Evolutionary conservation across 495 filamentous ascomycete genomes (phyloP).

Genomic region (Tuber umbilicatum): DNA sequence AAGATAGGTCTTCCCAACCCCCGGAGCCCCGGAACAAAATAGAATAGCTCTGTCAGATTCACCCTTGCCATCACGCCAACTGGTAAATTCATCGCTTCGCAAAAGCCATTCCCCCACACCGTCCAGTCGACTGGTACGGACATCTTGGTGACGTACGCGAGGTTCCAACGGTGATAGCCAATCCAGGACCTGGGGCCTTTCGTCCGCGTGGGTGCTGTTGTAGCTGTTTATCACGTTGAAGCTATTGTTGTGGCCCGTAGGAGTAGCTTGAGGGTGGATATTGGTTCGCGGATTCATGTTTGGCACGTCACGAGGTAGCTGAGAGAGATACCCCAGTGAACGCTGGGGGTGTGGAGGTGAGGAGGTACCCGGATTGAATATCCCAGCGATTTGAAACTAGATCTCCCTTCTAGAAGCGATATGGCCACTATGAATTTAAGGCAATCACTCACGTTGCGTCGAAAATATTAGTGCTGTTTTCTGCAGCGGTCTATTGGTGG

Average conservation of each 20-base stretch:
- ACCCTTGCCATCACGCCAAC: neutral
- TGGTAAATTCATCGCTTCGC: neutral
- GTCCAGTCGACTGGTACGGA: neutral
- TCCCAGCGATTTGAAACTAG: neutral
- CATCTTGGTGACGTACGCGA: neutral
- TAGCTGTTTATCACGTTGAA: neutral
- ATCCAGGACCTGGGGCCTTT: neutral
- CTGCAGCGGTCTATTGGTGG: too few species aligned
- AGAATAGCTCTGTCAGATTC: neutral
- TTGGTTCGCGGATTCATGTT: neutral
- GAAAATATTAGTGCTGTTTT: too few species aligned
- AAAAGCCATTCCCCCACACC: neutral
- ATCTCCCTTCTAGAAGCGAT: too few species aligned
- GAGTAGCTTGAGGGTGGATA: neutral
- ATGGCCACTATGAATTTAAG: too few species aligned
- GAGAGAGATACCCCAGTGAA: neutral
- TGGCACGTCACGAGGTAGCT: neutral
- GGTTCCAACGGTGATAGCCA: neutral
- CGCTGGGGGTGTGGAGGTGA: too few species aligned
- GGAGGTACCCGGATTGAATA: neutral
- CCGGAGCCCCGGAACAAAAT: neutral
- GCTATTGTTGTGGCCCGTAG: neutral
- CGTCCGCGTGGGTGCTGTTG: neutral
- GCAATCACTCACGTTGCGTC: too few species aligned
- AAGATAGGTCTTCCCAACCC: neutral